Conservation (phyloP, 208 protist genomes). For the Trypanosoma theileri region DNA sequence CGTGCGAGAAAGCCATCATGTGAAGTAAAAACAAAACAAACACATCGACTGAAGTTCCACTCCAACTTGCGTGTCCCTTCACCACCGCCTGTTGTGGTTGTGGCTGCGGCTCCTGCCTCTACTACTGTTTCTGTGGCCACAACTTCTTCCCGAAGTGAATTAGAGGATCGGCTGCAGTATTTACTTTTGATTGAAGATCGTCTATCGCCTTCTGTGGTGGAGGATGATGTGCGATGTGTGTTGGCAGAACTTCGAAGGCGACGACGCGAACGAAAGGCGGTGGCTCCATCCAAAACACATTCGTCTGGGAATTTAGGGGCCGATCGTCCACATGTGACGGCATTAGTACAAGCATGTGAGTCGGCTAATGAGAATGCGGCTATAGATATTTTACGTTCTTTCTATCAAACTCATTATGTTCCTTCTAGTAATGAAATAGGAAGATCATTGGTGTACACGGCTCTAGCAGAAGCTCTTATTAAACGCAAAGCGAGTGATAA, state of each 20-base stretch:
- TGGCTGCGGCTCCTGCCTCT: not conserved
- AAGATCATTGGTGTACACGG: slow-evolving; percentile 36
- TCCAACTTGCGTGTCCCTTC: not conserved
- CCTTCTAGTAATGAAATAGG: not conserved
- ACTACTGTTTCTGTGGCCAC: too few relatives aligned
- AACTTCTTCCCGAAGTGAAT: not conserved
- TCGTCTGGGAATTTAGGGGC: not conserved
- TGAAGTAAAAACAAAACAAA: too few relatives aligned
- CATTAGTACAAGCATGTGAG: slow-evolving; percentile 27
- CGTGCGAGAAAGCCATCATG: not conserved
- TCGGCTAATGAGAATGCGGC: slow-evolving; percentile 6
- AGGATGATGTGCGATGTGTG: slow-evolving; percentile 20
- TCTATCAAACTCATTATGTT: not conserved
- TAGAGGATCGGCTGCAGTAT: slow-evolving; percentile 31
- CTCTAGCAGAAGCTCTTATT: slow-evolving; percentile 42
- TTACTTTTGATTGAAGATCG: slow-evolving; percentile 13
- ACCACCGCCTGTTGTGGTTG: not conserved
- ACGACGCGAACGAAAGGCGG: slow-evolving; percentile 20
- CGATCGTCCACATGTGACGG: slow-evolving; percentile 16
- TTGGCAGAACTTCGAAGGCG: slow-evolving; percentile 21
- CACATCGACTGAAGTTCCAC: not conserved
- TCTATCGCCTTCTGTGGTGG: not conserved
- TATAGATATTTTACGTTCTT: slow-evolving; percentile 11
- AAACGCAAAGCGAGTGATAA: not conserved
- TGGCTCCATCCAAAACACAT: slow-evolving; percentile 6